Percentiles rank a stretch among this genome's conserved stretches.
Conservation (phyloP, 768 basidiomycete genomes). For the Naganishia vaughanmartiniae region DNA sequence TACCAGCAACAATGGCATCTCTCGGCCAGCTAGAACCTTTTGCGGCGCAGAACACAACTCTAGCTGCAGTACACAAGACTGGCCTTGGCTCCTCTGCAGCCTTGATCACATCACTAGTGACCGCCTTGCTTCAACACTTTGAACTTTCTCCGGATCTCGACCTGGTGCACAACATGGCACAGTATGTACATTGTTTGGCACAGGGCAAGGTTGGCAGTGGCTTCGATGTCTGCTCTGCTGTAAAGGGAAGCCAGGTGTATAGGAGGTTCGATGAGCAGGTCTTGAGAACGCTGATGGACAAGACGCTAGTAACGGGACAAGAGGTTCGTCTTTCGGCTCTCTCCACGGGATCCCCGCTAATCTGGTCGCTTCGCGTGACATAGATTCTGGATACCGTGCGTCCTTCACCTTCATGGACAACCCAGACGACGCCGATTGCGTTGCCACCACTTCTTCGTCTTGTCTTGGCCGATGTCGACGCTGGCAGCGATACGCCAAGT, state of each 20-base stretch:
- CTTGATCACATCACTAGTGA: constrained; percentile 89
- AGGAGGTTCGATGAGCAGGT: constrained; percentile 52
- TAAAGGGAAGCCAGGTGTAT: constrained; percentile 92
- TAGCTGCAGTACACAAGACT: constrained; percentile 91
- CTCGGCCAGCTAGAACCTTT: constrained; percentile 74
- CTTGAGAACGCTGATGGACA: constrained; percentile 65
- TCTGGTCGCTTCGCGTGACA: not conserved
- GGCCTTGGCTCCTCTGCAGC: constrained; percentile 96
- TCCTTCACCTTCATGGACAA: constrained; percentile 64
- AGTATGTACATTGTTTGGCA: constrained; percentile 90
- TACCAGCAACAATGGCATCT: constrained; percentile 65
- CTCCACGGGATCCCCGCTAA: not conserved
- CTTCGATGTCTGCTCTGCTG: constrained; percentile 91
- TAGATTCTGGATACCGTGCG: constrained; percentile 11
- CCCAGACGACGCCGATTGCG: constrained; percentile 65
- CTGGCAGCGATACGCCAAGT: constrained; percentile 91
- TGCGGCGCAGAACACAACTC: constrained; percentile 63
- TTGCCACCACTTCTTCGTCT: constrained; percentile 81
- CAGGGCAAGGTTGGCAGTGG: constrained; percentile 98
- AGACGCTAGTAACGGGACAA: constrained; percentile 53
- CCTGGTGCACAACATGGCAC: constrained; percentile 85
- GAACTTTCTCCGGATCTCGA: constrained; percentile 44
- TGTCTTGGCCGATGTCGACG: constrained; percentile 91
- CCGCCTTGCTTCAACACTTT: constrained; percentile 76
- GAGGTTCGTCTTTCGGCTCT: constrained; percentile 2